These are phyloP conservation scores for Blastobotrys persicus DNA, from an alignment of 1,139 yeast genomes.

Conservation along the genomic window DNA sequence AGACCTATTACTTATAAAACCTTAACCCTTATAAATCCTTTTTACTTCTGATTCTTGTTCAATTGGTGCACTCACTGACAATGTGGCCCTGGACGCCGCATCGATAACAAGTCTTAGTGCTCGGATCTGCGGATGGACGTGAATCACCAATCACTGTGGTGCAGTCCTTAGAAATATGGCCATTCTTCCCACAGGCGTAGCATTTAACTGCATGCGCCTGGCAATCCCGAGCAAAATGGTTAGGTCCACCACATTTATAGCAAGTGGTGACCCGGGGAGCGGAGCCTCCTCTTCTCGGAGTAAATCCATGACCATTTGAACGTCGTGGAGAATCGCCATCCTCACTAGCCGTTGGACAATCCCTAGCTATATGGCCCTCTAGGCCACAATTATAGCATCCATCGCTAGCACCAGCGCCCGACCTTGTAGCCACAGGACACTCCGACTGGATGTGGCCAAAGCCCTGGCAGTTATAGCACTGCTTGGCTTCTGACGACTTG, in stretches of 20 bases:
- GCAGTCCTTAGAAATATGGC: slow-evolving; percentile 58
- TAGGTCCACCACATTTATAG: slow-evolving; percentile 91
- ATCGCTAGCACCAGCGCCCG: slow-evolving; percentile 1
- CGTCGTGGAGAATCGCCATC: slow-evolving; percentile 50
- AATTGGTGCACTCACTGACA: slow-evolving; percentile 53
- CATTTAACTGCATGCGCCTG: slow-evolving; percentile 75
- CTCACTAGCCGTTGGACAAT: slow-evolving; percentile 43
- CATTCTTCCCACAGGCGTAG: slow-evolving; percentile 83
- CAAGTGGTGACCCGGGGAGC: slow-evolving; percentile 52
- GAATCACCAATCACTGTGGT: slow-evolving; percentile 10
- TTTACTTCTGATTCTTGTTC: background rate
- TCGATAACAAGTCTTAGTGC: slow-evolving; percentile 71
- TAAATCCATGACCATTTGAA: slow-evolving; percentile 44
- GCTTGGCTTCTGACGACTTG: slow-evolving; percentile 76
- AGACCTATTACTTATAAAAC: background rate
- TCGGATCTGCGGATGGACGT: slow-evolving; percentile 6
- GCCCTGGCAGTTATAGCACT: slow-evolving; percentile 78
- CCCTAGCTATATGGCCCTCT: slow-evolving; percentile 71
- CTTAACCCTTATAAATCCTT: background rate
- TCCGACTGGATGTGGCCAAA: slow-evolving; percentile 69
- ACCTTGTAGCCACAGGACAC: slow-evolving; percentile 44
- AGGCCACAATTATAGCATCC: slow-evolving; percentile 56
- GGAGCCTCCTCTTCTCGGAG: slow-evolving; percentile 10
- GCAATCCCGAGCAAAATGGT: slow-evolving; percentile 90
- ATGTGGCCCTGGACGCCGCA: slow-evolving; percentile 92